Evolutionary conservation across 768 basidiomycete species (phyloP).

Genomic region (Jaapia argillacea): DNA sequence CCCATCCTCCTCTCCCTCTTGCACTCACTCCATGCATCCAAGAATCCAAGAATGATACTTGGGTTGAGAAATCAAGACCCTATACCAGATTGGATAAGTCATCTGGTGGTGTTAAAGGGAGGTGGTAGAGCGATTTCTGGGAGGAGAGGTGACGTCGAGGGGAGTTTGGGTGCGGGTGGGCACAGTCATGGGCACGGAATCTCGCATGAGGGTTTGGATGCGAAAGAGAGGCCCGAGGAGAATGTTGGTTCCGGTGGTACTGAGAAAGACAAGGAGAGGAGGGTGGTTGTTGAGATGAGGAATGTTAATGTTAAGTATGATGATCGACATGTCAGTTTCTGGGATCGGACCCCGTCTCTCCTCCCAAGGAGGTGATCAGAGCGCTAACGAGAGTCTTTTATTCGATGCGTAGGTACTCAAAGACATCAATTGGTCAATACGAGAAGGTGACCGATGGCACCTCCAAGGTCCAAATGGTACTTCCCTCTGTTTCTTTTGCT

Average conservation of each 20-base stretch:
- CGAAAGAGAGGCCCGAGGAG: too few species aligned
- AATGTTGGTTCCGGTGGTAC: too few species aligned
- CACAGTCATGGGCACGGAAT: too few species aligned
- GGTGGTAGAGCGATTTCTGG: too few species aligned
- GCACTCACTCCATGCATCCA: constrained; percentile 35
- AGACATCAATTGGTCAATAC: constrained; percentile 75
- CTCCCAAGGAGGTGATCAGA: not conserved
- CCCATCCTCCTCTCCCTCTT: constrained; percentile 46
- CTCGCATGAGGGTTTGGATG: too few species aligned
- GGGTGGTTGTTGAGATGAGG: constrained; percentile 47
- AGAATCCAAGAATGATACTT: constrained; percentile 51
- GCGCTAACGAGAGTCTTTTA: too few species aligned
- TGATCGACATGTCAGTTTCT: constrained; percentile 12
- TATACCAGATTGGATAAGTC: constrained; percentile 63
- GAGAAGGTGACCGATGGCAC: constrained; percentile 81
- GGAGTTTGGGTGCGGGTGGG: too few species aligned
- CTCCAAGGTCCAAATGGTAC: constrained; percentile 82
- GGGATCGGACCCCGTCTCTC: not conserved
- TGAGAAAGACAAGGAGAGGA: constrained; percentile 22
- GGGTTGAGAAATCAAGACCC: constrained; percentile 62
- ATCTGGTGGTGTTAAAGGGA: constrained; percentile 43
- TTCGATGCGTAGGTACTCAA: constrained; percentile 48
- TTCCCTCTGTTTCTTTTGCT: constrained; percentile 3
- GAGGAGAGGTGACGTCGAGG: too few species aligned
- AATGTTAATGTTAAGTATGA: constrained; percentile 67